phyloP scores from a whole-genome alignment of 208 protist species.

The Trypanosoma avium region DNA sequence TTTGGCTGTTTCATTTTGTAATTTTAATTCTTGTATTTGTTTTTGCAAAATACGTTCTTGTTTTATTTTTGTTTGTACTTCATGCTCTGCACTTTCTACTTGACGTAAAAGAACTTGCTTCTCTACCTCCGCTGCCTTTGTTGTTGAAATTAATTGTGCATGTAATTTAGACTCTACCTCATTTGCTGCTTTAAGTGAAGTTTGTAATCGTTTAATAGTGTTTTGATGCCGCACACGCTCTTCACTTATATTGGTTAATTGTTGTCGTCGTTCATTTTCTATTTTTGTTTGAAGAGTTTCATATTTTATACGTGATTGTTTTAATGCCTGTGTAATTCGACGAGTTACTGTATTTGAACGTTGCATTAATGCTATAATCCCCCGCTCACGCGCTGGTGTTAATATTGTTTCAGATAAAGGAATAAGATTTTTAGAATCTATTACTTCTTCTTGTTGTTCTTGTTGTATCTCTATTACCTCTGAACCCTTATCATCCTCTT shows the following conservation, averaged over 20 bases:
- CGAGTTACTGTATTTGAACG: not conserved
- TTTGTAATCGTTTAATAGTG: slow-evolving; percentile 9
- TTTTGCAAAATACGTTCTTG: slow-evolving; percentile 1
- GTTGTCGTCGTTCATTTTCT: slow-evolving; percentile 15
- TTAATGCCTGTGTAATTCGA: not conserved
- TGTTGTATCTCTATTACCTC: too few relatives aligned
- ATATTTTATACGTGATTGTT: not conserved
- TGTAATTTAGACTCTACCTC: not conserved
- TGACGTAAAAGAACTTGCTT: slow-evolving; percentile 12
- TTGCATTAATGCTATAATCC: slow-evolving; percentile 2
- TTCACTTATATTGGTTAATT: not conserved
- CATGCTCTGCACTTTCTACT: slow-evolving; percentile 11
- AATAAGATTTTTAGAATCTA: too few relatives aligned
- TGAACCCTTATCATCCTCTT: slow-evolving; percentile 3
- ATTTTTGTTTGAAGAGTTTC: not conserved
- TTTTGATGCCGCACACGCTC: slow-evolving; percentile 16
- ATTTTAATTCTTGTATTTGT: slow-evolving; percentile 14
- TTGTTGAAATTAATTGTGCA: slow-evolving; percentile 5
- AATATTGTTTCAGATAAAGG: not conserved
- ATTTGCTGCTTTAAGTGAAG: slow-evolving; percentile 6
- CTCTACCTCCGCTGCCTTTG: slow-evolving; percentile 7
- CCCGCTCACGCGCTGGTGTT: not conserved
- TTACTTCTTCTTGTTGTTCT: too few relatives aligned
- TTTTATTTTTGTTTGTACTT: slow-evolving; percentile 6
- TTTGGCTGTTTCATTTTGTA: not conserved